These are phyloP conservation scores for Usnea hakonensis DNA, from an alignment of 495 filamentous ascomycete genomes.

Conservation along the genomic window DNA sequence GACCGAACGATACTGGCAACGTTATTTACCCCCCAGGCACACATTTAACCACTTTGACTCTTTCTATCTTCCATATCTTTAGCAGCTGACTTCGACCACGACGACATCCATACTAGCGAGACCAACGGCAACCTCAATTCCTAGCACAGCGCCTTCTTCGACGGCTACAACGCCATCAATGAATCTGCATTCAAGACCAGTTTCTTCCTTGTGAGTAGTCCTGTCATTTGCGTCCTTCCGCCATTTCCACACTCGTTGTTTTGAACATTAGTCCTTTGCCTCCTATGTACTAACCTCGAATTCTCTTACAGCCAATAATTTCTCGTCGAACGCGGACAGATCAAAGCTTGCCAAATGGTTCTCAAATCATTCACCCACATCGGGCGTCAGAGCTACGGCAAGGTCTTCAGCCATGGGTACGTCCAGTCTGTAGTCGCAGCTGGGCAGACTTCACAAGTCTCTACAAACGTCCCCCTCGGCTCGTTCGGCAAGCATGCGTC, in stretches of 20 bases:
- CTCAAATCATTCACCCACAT: conserved; percentile 78
- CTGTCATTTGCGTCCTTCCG: background rate
- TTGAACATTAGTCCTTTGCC: background rate
- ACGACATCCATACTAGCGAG: background rate
- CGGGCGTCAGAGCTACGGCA: conserved; percentile 92
- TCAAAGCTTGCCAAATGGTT: conserved; percentile 63
- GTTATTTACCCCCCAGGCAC: no score
- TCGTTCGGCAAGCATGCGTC: conserved; percentile 42
- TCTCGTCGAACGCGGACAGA: conserved; percentile 1
- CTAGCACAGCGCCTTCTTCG: conserved; percentile 45
- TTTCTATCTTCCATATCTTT: background rate
- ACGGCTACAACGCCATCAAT: conserved; percentile 56
- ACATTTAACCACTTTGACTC: conserved; percentile 5
- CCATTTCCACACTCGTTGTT: background rate
- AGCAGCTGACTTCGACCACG: background rate
- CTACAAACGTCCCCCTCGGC: conserved; percentile 55
- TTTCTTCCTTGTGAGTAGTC: background rate
- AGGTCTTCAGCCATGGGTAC: conserved; percentile 95
- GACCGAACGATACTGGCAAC: conserved; percentile 19
- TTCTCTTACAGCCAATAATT: background rate
- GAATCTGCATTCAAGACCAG: conserved; percentile 49
- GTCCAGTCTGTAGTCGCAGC: conserved; percentile 95
- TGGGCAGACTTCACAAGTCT: conserved; percentile 81
- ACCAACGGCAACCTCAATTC: background rate
- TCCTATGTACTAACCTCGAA: conserved; percentile 3